These are phyloP conservation scores for Moringa oleifera DNA, from an alignment of 345 rosid species.

Conservation along the genomic window DNA sequence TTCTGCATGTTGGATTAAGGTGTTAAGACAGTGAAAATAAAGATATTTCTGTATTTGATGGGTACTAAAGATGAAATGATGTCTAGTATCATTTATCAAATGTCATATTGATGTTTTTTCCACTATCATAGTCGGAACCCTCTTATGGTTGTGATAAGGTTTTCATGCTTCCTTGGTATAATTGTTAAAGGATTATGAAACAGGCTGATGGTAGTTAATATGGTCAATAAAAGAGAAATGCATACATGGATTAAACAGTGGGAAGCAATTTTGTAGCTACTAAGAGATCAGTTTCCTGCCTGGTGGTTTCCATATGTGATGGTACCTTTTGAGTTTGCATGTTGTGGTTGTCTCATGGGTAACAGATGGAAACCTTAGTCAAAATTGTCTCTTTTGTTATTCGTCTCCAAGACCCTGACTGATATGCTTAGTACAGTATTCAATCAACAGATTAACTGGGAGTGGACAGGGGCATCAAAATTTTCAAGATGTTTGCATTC, in stretches of 20 bases:
- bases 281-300: background rate
- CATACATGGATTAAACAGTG: background rate
- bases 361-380: background rate
- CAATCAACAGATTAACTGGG: background rate
- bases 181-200: no score
- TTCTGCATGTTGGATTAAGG: no score
- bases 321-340: background rate
- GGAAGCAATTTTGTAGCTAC: background rate
- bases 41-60: background rate
- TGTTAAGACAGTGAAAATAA: background rate
- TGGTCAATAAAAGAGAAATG: no score
- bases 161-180: no score
- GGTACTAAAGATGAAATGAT: background rate
- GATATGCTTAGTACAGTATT: background rate
- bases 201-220: no score
- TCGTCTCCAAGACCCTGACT: background rate
- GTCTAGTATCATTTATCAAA: background rate
- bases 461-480: background rate
- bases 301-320: background rate
- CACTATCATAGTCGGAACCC: background rate
- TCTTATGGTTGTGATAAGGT: no score
- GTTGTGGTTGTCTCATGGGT: background rate
- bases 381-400: no score
- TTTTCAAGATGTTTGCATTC: background rate
- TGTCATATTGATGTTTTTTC: constrained; percentile 2